phyloP scores from a whole-genome alignment of 345 rosid species.

The Boechera retrofracta region DNA sequence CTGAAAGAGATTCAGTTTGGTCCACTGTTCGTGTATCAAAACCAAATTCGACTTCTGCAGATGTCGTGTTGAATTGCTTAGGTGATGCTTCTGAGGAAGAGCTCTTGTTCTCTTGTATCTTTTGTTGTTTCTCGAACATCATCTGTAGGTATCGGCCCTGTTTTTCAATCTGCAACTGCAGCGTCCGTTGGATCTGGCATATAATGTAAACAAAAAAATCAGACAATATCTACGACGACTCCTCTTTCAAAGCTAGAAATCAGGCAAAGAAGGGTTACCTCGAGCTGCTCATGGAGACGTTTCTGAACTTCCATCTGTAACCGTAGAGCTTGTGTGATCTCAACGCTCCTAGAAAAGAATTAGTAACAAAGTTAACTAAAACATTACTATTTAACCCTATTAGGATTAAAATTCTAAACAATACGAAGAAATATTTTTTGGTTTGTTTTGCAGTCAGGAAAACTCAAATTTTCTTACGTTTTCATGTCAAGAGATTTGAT shows the following conservation, averaged over 20 bases:
- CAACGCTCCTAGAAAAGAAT: conserved; percentile 40
- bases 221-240: conserved; percentile 2
- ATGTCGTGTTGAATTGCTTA: conserved; percentile 23
- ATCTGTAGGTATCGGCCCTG: conserved; percentile 44
- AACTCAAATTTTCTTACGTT: conserved; percentile 57
- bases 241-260: background rate
- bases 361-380: background rate
- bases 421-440: background rate
- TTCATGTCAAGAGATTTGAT: conserved; percentile 79
- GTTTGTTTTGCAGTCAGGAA: background rate
- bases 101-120: conserved; percentile 46
- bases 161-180: conserved; percentile 46
- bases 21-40: background rate
- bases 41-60: conserved; percentile 6
- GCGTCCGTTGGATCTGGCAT: conserved; percentile 40
- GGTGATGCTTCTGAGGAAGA: conserved; percentile 44
- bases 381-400: background rate
- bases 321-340: conserved; percentile 76
- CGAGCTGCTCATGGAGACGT: conserved; percentile 95
- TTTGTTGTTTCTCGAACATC: conserved; percentile 80
- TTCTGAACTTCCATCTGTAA: conserved; percentile 98
- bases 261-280: conserved; percentile 48
- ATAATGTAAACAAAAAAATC: conserved; percentile 10
- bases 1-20: conserved; percentile 19
- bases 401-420: background rate